Conservation (phyloP, 1,284 basidiomycete genomes). For the Bjerkandera adusta region DNA sequence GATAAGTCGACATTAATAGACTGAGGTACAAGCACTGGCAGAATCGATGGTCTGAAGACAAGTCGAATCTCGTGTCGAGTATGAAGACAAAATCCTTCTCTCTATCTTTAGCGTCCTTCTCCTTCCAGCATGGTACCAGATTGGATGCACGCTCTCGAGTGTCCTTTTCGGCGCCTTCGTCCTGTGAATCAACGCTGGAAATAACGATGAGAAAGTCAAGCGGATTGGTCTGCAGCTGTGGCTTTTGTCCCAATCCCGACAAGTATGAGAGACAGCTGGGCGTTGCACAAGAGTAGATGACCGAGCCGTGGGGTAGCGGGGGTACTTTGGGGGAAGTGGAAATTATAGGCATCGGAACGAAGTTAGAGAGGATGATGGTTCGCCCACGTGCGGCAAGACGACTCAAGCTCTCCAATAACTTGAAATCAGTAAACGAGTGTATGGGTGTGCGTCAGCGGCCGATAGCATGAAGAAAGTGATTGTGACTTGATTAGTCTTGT, state of each 20-base stretch:
- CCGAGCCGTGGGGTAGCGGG: slow-evolving; percentile 28
- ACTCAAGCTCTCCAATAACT: slow-evolving; percentile 42
- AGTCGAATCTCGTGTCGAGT: no score
- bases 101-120: neutral
- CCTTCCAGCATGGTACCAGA: neutral
- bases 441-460: slow-evolving; percentile 33
- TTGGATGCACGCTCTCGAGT: neutral
- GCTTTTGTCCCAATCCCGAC: neutral
- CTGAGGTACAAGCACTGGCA: no score
- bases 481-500: slow-evolving; percentile 26
- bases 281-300: slow-evolving; percentile 5
- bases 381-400: slow-evolving; percentile 42
- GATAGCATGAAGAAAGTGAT: neutral
- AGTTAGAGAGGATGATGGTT: slow-evolving; percentile 48
- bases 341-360: slow-evolving; percentile 48
- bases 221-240: slow-evolving; percentile 4
- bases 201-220: slow-evolving; percentile 9
- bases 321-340: slow-evolving; percentile 41
- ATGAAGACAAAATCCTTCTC: no score
- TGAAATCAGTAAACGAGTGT: slow-evolving; percentile 44
- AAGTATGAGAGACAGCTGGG: slow-evolving; percentile 1
- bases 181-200: slow-evolving; percentile 1
- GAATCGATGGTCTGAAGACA: no score
- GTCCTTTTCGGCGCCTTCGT: neutral
- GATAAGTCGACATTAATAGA: no score